These are phyloP conservation scores for Pythium oligandrum DNA, from an alignment of 352 stramenopile genomes.

Conservation along the genomic window DNA sequence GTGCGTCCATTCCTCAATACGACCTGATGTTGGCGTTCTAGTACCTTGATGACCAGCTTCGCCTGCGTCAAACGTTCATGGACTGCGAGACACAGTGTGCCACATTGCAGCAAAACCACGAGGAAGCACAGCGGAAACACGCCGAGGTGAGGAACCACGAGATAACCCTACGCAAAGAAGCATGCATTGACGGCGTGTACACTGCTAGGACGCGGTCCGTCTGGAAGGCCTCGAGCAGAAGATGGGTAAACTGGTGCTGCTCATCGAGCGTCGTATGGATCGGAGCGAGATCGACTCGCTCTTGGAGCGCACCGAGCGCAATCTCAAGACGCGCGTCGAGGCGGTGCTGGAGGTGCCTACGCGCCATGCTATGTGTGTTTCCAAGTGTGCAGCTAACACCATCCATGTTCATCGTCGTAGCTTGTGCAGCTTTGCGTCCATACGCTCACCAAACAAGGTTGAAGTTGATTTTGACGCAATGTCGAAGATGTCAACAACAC, in stretches of 20 bases:
- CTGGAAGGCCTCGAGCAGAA: constrained; percentile 24
- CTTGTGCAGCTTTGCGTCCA: constrained; percentile 21
- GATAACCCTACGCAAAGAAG: too few species aligned
- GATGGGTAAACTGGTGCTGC: constrained; percentile 28
- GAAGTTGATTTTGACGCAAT: too few species aligned
- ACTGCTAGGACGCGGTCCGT: too few species aligned
- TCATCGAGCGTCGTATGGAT: constrained; percentile 30
- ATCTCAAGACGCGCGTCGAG: constrained; percentile 44
- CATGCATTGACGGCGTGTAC: too few species aligned
- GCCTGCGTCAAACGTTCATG: constrained; percentile 2
- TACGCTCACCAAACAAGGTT: not conserved
- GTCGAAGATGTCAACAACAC: too few species aligned
- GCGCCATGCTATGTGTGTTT: not conserved
- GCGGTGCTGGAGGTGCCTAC: constrained; percentile 41
- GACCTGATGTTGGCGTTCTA: not conserved
- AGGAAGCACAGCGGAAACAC: not conserved
- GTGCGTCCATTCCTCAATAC: too few species aligned
- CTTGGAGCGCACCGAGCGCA: constrained; percentile 34
- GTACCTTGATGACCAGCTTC: constrained; percentile 2
- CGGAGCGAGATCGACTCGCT: constrained; percentile 31
- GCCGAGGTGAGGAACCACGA: not conserved
- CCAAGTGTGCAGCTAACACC: constrained; percentile 2
- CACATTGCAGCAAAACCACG: not conserved
- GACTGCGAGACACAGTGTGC: not conserved
- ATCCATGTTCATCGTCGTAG: not conserved